A percentile compares a stretch with the other conserved stretches of the same genome.
Evolutionary conservation across 2,329 filamentous ascomycete species (phyloP).

Genomic region (Tolypocladium ovalisporum): DNA sequence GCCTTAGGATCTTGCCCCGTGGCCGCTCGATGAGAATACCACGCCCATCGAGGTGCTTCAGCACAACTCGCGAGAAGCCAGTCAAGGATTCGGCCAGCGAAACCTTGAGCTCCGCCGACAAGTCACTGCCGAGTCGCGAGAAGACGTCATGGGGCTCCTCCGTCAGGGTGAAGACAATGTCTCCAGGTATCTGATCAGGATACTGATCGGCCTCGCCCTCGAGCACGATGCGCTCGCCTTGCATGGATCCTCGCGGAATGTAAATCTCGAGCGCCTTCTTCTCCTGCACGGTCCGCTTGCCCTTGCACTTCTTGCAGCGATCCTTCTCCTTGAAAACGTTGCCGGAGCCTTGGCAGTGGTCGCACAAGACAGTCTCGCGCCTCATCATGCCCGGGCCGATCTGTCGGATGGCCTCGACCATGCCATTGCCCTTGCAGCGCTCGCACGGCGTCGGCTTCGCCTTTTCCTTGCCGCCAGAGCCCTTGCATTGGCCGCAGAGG

Average conservation of each 20-base stretch:
- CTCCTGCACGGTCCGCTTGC: conserved; percentile 72
- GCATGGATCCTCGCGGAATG: conserved; percentile 75
- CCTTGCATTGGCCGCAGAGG: conserved; percentile 78
- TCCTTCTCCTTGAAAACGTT: conserved; percentile 91
- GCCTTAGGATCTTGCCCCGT: conserved; percentile 71
- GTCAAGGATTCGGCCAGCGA: conserved; percentile 74
- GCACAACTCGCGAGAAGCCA: conserved; percentile 80
- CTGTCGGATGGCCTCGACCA: conserved; percentile 66
- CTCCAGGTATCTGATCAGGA: conserved; percentile 79
- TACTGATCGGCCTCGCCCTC: conserved; percentile 91
- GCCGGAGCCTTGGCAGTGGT: conserved; percentile 75
- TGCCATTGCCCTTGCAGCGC: conserved; percentile 71
- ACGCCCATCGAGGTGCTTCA: conserved; percentile 88
- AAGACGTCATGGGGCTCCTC: conserved; percentile 78
- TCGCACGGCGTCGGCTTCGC: conserved; percentile 76
- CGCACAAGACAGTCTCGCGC: conserved; percentile 68
- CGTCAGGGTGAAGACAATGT: conserved; percentile 81
- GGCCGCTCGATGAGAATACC: conserved; percentile 75
- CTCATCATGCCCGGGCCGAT: conserved; percentile 81
- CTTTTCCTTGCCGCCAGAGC: conserved; percentile 82
- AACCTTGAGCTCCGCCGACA: conserved; percentile 72
- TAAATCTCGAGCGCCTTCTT: conserved; percentile 95
- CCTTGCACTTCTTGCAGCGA: conserved; percentile 98
- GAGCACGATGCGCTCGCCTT: conserved; percentile 82
- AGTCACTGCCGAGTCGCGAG: conserved; percentile 70